Conservation (phyloP, 352 stramenopile species). For the Phytophthora cryptogea region DNA sequence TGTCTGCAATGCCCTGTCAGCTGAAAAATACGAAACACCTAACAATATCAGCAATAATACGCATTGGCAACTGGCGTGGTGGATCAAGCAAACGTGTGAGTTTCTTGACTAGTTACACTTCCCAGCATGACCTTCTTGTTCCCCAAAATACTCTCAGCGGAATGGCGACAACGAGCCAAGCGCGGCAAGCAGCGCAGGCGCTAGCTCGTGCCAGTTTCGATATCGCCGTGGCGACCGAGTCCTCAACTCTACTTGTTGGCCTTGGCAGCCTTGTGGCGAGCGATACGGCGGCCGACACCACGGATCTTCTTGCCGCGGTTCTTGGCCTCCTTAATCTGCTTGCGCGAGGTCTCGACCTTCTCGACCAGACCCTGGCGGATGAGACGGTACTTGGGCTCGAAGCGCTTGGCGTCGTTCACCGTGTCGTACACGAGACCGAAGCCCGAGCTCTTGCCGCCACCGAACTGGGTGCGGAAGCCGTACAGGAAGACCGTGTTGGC, state of each 20-base stretch:
- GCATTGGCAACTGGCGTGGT: neutral
- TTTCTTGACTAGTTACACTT: slow-evolving; percentile 65
- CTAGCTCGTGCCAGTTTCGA: slow-evolving; percentile 29
- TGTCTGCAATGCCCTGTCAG: neutral
- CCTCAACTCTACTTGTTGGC: slow-evolving; percentile 90
- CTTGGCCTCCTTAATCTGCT: slow-evolving; percentile 99
- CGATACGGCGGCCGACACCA: slow-evolving; percentile 97
- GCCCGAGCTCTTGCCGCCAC: slow-evolving; percentile 97
- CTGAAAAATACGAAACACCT: neutral
- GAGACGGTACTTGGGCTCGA: slow-evolving; percentile 98
- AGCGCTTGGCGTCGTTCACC: slow-evolving; percentile 97
- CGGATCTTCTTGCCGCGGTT: slow-evolving; percentile 98
- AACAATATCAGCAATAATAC: neutral
- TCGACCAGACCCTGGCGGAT: slow-evolving; percentile 91
- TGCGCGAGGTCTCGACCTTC: slow-evolving; percentile 97
- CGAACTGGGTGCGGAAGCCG: slow-evolving; percentile 97
- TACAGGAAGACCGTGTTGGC: slow-evolving; percentile 96
- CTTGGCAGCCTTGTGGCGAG: slow-evolving; percentile 99
- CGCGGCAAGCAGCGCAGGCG: slow-evolving; percentile 18
- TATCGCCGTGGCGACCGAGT: slow-evolving; percentile 31
- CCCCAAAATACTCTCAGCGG: slow-evolving; percentile 48
- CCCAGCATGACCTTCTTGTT: slow-evolving; percentile 58
- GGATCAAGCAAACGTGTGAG: slow-evolving; percentile 49
- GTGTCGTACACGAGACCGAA: slow-evolving; percentile 99
- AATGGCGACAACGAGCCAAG: slow-evolving; percentile 42